phyloP scores from a whole-genome alignment of 2,329 filamentous ascomycete species.

The Penicillium fuscoglaucum region DNA sequence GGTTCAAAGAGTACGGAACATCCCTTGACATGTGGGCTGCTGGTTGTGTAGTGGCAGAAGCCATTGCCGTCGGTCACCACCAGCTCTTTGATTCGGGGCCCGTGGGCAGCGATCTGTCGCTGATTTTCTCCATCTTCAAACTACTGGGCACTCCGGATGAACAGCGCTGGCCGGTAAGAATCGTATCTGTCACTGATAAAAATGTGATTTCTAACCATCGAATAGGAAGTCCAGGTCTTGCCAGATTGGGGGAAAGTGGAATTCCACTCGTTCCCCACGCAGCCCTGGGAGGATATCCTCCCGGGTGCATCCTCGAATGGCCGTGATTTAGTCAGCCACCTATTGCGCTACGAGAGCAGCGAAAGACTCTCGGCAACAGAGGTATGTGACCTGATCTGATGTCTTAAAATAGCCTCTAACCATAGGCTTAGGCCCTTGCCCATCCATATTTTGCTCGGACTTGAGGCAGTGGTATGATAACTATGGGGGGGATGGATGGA shows the following conservation, averaged over 20 bases:
- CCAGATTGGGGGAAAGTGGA: constrained; percentile 85
- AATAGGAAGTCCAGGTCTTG: constrained; percentile 51
- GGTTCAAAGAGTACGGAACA: constrained; percentile 68
- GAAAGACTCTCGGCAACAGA: constrained; percentile 66
- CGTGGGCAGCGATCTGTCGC: constrained; percentile 83
- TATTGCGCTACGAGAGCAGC: constrained; percentile 73
- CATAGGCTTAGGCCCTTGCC: constrained; percentile 33
- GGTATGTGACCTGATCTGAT: constrained; percentile 43
- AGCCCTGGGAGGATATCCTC: constrained; percentile 70
- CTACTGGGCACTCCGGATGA: constrained; percentile 81
- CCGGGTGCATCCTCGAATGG: constrained; percentile 59
- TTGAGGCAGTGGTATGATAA: constrained; percentile 11
- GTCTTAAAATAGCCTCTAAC: constrained; percentile 18
- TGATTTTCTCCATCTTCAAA: constrained; percentile 91
- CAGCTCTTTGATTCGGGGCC: constrained; percentile 85
- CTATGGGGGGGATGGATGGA: not conserved
- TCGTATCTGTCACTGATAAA: not conserved
- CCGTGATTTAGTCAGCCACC: constrained; percentile 63
- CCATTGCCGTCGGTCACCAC: constrained; percentile 56
- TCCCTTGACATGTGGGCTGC: constrained; percentile 86
- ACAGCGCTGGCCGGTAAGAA: constrained; percentile 76
- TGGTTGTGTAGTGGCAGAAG: constrained; percentile 80
- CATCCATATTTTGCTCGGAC: constrained; percentile 40
- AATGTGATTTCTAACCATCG: constrained; percentile 6
- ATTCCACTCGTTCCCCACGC: constrained; percentile 71